Conservation (phyloP, 805 yeast genomes). For the Pichia cabralensis region DNA sequence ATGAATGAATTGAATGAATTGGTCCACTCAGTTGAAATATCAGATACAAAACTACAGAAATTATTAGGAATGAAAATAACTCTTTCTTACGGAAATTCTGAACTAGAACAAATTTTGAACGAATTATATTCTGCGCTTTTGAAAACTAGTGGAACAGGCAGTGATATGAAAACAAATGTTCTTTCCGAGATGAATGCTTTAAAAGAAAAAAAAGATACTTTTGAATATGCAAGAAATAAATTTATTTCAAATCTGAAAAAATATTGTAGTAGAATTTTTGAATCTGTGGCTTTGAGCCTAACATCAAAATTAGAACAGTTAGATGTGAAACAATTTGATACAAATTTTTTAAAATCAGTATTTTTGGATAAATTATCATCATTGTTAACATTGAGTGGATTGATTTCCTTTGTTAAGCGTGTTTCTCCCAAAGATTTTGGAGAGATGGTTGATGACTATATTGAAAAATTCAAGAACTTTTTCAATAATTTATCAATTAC, state of each 20-base stretch:
- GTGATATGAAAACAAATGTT: constrained; percentile 30
- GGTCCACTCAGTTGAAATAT: constrained; percentile 59
- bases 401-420: constrained; percentile 50
- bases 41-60: constrained; percentile 39
- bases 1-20: constrained; percentile 63
- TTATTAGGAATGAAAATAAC: constrained; percentile 41
- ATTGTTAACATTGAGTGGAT: constrained; percentile 37
- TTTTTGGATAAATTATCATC: constrained; percentile 26
- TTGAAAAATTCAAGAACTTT: constrained; percentile 22
- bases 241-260: constrained; percentile 39
- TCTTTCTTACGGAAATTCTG: constrained; percentile 31
- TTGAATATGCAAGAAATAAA: constrained; percentile 42
- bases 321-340: constrained; percentile 5
- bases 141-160: constrained; percentile 42
- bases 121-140: constrained; percentile 54
- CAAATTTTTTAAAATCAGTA: constrained; percentile 7
- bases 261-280: constrained; percentile 17
- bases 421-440: constrained; percentile 39
- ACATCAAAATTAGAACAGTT: constrained; percentile 21
- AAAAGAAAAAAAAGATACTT: constrained; percentile 50
- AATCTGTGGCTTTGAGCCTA: constrained; percentile 20
- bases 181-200: constrained; percentile 64
- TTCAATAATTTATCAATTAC: constrained; percentile 20
- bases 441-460: constrained; percentile 31
- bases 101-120: constrained; percentile 44